phyloP scores from a whole-genome alignment of 2,329 filamentous ascomycete species.

The Pseudogymnoascus sp. region DNA sequence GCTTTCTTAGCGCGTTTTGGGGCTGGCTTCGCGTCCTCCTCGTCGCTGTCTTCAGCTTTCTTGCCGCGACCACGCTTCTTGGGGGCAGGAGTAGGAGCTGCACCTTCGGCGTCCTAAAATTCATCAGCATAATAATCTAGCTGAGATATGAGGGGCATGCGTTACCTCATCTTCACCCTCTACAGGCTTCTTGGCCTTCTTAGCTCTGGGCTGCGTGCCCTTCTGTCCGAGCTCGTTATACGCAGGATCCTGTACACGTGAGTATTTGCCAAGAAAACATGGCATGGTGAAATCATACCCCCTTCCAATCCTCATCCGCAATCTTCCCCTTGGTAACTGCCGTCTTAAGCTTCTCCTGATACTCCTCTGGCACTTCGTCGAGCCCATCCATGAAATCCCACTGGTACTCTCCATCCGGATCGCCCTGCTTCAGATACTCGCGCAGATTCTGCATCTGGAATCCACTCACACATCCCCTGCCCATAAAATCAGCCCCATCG shows the following conservation, averaged over 20 bases:
- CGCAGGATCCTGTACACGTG: constrained; percentile 24
- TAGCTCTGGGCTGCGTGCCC: constrained; percentile 22
- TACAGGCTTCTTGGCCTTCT: constrained; percentile 13
- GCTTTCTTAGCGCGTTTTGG: constrained; percentile 10
- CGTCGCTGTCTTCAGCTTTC: constrained; percentile 16
- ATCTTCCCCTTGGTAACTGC: constrained; percentile 73
- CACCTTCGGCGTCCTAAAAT: constrained; percentile 8
- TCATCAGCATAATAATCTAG: constrained; percentile 12
- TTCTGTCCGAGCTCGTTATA: constrained; percentile 26
- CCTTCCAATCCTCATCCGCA: constrained; percentile 78
- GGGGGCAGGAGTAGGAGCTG: constrained; percentile 17
- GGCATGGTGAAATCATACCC: constrained; percentile 47
- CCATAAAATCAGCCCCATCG: not conserved
- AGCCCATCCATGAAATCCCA: constrained; percentile 48
- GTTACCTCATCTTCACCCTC: constrained; percentile 14
- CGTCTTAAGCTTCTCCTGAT: constrained; percentile 63
- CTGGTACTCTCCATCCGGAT: constrained; percentile 37
- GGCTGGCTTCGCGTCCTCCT: constrained; percentile 9
- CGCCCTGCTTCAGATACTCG: constrained; percentile 41
- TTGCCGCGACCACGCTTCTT: constrained; percentile 32
- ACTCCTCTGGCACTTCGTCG: constrained; percentile 50
- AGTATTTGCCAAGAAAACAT: constrained; percentile 4
- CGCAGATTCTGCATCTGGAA: constrained; percentile 59
- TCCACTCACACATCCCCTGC: constrained; percentile 86
- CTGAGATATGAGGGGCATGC: not conserved